phyloP scores from a whole-genome alignment of 2,329 filamentous ascomycete genomes.

The Chaetomium sp. region DNA sequence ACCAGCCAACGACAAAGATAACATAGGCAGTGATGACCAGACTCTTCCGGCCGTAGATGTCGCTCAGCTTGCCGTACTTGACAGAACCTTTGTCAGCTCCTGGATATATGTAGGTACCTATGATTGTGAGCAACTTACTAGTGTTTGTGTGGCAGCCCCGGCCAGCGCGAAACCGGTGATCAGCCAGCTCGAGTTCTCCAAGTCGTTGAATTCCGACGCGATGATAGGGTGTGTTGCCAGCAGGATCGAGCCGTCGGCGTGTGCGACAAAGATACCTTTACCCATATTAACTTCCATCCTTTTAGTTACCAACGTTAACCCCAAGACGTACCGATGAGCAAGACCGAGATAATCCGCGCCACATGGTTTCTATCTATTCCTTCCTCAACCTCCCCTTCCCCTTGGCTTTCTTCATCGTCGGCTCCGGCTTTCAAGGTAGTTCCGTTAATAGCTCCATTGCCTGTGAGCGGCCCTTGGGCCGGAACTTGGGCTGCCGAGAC shows the following conservation, averaged over 20 bases:
- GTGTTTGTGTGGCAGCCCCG: conserved; percentile 53
- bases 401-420: conserved; percentile 27
- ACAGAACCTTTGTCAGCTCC: background rate
- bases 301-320: background rate
- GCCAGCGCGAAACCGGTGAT: conserved; percentile 56
- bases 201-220: conserved; percentile 60
- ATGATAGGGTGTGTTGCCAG: conserved; percentile 66
- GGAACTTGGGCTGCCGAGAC: conserved; percentile 15
- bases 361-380: conserved; percentile 21
- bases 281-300: background rate
- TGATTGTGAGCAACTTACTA: no score
- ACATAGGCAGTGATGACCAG: conserved; percentile 53
- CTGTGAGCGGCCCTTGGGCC: background rate
- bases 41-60: conserved; percentile 58
- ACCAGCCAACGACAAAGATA: conserved; percentile 55
- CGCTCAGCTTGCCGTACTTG: conserved; percentile 58
- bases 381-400: conserved; percentile 14
- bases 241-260: conserved; percentile 65
- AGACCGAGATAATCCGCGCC: conserved; percentile 31
- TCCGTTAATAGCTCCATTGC: conserved; percentile 5
- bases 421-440: conserved; percentile 1
- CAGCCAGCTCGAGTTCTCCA: conserved; percentile 61
- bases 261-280: conserved; percentile 64
- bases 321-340: conserved; percentile 29
- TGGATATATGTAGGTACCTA: no score